These are phyloP conservation scores for Amphichorda felina DNA, from an alignment of 2,329 filamentous ascomycete species.

Conservation along the genomic window DNA sequence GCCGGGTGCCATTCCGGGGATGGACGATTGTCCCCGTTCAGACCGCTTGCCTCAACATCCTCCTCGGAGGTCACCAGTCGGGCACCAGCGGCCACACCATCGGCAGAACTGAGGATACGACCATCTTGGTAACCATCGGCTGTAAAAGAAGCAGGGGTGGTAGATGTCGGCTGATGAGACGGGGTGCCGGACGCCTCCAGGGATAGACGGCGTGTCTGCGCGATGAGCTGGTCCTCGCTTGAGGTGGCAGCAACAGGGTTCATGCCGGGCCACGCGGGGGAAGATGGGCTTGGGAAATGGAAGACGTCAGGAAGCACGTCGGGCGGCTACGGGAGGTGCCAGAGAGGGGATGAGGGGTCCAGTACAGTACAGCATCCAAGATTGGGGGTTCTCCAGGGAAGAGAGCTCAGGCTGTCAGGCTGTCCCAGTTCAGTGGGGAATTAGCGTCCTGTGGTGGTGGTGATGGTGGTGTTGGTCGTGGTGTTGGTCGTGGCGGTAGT, in stretches of 20 bases:
- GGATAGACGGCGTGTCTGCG: conserved; percentile 19
- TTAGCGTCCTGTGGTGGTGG: no score
- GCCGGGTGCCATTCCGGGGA: background rate
- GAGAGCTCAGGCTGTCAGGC: no score
- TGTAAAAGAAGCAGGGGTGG: conserved; percentile 6
- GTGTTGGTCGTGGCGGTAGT: no score
- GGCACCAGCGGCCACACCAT: conserved; percentile 5
- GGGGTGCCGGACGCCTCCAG: background rate
- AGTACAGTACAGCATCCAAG: no score
- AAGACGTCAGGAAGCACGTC: background rate
- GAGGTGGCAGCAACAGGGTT: conserved; percentile 7
- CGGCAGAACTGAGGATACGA: background rate
- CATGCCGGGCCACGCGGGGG: background rate
- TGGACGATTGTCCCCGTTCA: background rate
- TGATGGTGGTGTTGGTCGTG: no score
- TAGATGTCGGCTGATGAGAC: background rate
- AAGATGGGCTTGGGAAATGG: background rate
- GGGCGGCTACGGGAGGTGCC: no score
- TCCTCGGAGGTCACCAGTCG: background rate
- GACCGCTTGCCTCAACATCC: background rate
- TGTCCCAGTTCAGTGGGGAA: no score
- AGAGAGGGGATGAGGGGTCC: no score
- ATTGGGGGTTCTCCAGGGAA: no score
- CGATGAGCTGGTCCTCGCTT: conserved; percentile 18
- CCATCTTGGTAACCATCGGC: background rate